Base-by-base conservation (phyloP, 352 stramenopile genomes). In the Pythium diclinum region DNA sequence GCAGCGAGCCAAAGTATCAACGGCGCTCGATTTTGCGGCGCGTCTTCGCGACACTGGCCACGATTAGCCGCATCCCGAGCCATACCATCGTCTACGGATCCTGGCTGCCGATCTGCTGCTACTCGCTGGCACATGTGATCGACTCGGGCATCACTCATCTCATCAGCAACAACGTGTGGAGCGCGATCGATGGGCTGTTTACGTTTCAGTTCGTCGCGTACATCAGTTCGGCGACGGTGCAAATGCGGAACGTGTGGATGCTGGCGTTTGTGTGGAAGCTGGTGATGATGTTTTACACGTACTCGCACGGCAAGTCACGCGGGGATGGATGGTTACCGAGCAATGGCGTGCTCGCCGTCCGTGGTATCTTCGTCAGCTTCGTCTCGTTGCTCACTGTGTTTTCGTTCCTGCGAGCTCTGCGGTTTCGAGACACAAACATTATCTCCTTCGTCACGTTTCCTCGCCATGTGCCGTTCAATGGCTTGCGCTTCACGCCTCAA, bases 201-300 rank as follows among this genome's bases (percentile, higher is more conserved):
- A 30, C 51, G 6, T 76, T 76, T 28, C 13, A 74, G 16, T 53
- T 65, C 2, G 16, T 68, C 33, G 33, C 25, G 13, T 76, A 74
- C 69, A 19, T 72, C 19, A n/a, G 21, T 17, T 48, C 71, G 3
- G 69, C 65, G 0, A 64, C 61, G 16, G 67, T 78, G 36, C 71
- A 78, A 53, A 78, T 81, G 74, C 71, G 74, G 34, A 78, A 78
- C 33, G 56, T 78, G 3, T 81, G 74, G 71, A 47, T 81, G 10
- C 16, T 81, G 19, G 67, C 74, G 42, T 48, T 81, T 14, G 32
- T 65, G 6, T 53, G 62, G 17, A 73, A 75, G 28, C 2, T 56
- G 7, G 6, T 61, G 23, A 34, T 71, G 5, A 9, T 63, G n/a
- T 16, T n/a, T 0, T 33, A 73, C 17, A 65, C 57, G 3, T 38